Evolutionary conservation across 148 eudicot genomes (phyloP).

Genomic region (Dianthus caryophyllus): DNA sequence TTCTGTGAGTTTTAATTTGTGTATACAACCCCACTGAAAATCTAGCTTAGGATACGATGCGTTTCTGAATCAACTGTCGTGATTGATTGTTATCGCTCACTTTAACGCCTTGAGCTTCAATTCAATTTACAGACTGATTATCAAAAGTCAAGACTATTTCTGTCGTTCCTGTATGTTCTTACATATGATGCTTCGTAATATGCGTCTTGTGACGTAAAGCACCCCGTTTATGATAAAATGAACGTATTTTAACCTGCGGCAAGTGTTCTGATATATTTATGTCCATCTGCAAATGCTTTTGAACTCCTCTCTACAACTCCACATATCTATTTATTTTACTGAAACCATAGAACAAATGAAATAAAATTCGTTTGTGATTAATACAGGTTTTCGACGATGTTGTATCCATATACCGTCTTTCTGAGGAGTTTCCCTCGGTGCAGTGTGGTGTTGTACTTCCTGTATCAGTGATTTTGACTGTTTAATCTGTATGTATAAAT

Average conservation of each 20-base stretch:
- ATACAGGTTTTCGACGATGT: conserved; percentile 4
- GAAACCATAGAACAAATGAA: background rate
- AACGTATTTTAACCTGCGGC: background rate
- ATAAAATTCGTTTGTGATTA: background rate
- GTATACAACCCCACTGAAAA: background rate
- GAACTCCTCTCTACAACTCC: background rate
- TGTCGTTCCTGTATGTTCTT: background rate
- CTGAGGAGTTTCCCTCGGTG: background rate
- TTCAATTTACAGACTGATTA: background rate
- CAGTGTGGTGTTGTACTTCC: background rate
- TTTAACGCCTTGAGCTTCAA: background rate
- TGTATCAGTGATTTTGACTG: background rate
- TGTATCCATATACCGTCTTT: background rate
- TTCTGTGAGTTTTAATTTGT: background rate
- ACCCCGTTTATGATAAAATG: background rate
- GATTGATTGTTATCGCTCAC: background rate
- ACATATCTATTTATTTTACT: background rate
- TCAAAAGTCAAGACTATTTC: background rate
- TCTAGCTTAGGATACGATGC: background rate
- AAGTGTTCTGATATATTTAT: background rate
- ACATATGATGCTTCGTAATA: background rate
- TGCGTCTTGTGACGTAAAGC: background rate
- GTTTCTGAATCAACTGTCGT: background rate
- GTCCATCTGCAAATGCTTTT: background rate
- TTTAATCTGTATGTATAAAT: too few relatives aligned